Base-by-base conservation (phyloP, 139 green algal genomes). In the Closterium sp. region DNA sequence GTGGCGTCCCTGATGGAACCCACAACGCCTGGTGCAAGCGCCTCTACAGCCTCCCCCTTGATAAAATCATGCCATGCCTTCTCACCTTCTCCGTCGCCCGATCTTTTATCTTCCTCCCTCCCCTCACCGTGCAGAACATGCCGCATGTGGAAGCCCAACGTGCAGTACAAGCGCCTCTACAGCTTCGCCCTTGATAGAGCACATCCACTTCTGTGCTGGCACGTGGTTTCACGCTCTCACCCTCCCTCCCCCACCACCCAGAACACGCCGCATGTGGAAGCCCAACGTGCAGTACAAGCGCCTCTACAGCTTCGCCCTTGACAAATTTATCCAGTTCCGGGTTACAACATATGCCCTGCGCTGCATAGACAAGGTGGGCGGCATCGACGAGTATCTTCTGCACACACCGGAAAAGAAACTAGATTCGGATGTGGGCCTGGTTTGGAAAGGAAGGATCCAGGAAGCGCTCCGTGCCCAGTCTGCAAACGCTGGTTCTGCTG, bases 381-480 rank as follows among this genome's bases (percentile, higher is more conserved):
- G 97, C 19, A 92, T 98, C 28, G 97, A 98, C 92, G 87, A 93
- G 1, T 98, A 98, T 88, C 86, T 98, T 30, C 84, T 98, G 1
- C 95, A 95, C 28, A 98, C 96, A 0, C 90, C 93, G 1, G 94
- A 96, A 30, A 81, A 95, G 2, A 94, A 97, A 30, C 91, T 98
- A 19, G 83, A 93, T 43, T 93, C 91, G 0, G 91, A 91, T 31
- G 64, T 93, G 23, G 91, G 91, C 33, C 16, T 91, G 28, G 87
- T 87, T 2, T 92, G 89, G 89, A 90, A 90, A 89, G 66, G 31
- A 89, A 33, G 55, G 30, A 89, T 89, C 66, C 28, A 84, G 32
- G 28, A 89, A 89, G 55, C 55, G 0, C 55, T 76, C 55, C 55
- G 55, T 28, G 55, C 55, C 25, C 55, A 76, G 10, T 76, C 55